Percentiles rank a stretch among this genome's conserved stretches.
Conservation (phyloP, 495 filamentous ascomycete species). For the Penicillium psychrofluorescens region DNA sequence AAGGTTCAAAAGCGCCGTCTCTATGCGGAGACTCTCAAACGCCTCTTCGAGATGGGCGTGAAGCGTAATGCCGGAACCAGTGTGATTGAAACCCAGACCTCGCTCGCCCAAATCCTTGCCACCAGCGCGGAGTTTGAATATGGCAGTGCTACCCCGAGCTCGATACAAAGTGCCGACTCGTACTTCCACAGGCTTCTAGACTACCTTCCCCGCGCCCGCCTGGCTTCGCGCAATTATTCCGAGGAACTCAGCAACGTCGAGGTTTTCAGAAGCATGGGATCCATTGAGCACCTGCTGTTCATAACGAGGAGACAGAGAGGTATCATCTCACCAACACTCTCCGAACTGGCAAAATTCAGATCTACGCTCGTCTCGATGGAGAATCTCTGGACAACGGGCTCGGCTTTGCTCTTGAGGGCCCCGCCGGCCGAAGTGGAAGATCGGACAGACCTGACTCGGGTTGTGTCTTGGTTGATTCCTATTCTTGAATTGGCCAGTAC, state of each 20-base stretch:
- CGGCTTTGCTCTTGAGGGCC: conserved; percentile 21
- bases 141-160: conserved; percentile 8
- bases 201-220: conserved; percentile 58
- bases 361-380: conserved; percentile 28
- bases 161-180: conserved; percentile 47
- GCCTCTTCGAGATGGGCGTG: conserved; percentile 80
- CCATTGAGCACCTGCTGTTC: conserved; percentile 73
- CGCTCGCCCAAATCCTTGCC: conserved; percentile 60
- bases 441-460: conserved; percentile 11
- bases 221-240: conserved; percentile 60
- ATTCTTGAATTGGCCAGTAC: conserved; percentile 37
- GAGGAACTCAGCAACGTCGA: conserved; percentile 77
- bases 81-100: conserved; percentile 62
- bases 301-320: conserved; percentile 60
- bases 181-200: conserved; percentile 75
- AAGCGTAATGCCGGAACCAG: conserved; percentile 67
- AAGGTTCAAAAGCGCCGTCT: conserved; percentile 87
- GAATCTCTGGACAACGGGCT: conserved; percentile 34
- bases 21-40: conserved; percentile 78
- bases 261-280: conserved; percentile 67
- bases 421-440: conserved; percentile 11
- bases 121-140: conserved; percentile 30
- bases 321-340: conserved; percentile 37
- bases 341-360: conserved; percentile 27
- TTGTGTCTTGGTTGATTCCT: conserved; percentile 42